Base-by-base conservation (phyloP, 768 basidiomycete species). In the Tulasnella calospora region DNA sequence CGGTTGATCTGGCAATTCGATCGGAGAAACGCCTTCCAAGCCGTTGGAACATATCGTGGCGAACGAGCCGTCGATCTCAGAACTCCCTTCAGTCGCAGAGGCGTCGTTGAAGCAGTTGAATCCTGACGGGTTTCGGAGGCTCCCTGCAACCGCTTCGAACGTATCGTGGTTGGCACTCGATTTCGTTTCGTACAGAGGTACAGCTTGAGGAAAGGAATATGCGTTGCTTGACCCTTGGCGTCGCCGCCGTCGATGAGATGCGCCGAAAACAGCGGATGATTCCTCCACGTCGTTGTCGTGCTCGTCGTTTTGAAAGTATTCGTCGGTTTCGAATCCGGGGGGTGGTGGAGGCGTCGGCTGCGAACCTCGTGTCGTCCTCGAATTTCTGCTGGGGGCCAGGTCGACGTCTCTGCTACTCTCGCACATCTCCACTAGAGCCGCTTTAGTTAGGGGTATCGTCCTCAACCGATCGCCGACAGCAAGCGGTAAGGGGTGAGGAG, bases 41-140 rank as follows among this genome's bases (percentile, higher is more conserved):
- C 19, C 33, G 70, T 35, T 12, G 9, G 70, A 71, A 17, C 7
- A 40, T 17, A 35, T 12, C 35, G 70, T 13, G 13, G 38, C 38
- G 33, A 35, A 35, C 8, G 70, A 71, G 70, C 33, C 70, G 35
- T 35, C 33, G 8, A n/a, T n/a, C 12, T 13, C 57, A 21, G 57
- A 61, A 61, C n/a, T n/a, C 3, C 33, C 71, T 27, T 71, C 71
- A 3, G 27, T 71, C 35, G 71, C 17, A 30, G 7, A 71, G 3
- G 21, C 36, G 71, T 71, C 71, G 71, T 71, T 71, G 71, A 71
- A 71, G 35, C 40, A 44, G 35, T 71, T 71, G 35, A 71, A 71
- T 9, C 71, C 71, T 2, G 36, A 30, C 17, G 71, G 71, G 41
- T 71, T 38, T 23, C 35, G n/a, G 13, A 71, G 33, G 33, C 41